A percentile compares a stretch with the other conserved stretches of the same genome.
Conservation (phyloP, 495 filamentous ascomycete genomes). For the Aspergillus hancockii region DNA sequence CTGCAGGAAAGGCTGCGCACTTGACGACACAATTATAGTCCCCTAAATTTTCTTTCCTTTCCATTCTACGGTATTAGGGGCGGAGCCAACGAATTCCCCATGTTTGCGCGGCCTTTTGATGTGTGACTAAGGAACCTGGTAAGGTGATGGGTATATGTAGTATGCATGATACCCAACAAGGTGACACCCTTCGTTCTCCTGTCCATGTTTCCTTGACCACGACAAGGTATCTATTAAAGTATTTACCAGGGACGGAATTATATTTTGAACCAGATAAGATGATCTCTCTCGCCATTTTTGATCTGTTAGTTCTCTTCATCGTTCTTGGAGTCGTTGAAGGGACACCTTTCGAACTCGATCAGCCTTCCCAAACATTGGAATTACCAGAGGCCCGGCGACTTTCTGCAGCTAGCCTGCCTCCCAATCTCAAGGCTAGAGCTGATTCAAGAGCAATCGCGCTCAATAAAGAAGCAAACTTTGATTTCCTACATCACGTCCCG, state of each 20-base stretch:
- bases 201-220: background rate
- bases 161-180: background rate
- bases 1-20: background rate
- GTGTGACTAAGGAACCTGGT: background rate
- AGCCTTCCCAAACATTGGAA: background rate
- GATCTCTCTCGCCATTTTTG: background rate
- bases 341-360: background rate
- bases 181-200: background rate
- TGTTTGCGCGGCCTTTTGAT: background rate
- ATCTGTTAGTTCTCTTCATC: background rate
- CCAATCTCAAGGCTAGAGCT: conserved; percentile 6
- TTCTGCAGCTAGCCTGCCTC: conserved; percentile 10
- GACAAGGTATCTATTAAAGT: background rate
- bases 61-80: background rate
- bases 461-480: conserved; percentile 8
- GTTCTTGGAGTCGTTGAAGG: background rate
- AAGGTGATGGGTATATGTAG: conserved; percentile 1
- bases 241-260: background rate
- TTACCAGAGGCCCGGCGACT: conserved; percentile 10
- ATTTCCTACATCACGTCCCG: conserved; percentile 4
- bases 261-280: conserved; percentile 1
- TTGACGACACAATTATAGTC: background rate
- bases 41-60: background rate
- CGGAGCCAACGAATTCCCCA: background rate
- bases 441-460: background rate